Percentiles rank a stretch among this genome's conserved stretches.
These are phyloP conservation scores for Bryoglossum gracile DNA, from an alignment of 495 filamentous ascomycete genomes.

Conservation along the genomic window DNA sequence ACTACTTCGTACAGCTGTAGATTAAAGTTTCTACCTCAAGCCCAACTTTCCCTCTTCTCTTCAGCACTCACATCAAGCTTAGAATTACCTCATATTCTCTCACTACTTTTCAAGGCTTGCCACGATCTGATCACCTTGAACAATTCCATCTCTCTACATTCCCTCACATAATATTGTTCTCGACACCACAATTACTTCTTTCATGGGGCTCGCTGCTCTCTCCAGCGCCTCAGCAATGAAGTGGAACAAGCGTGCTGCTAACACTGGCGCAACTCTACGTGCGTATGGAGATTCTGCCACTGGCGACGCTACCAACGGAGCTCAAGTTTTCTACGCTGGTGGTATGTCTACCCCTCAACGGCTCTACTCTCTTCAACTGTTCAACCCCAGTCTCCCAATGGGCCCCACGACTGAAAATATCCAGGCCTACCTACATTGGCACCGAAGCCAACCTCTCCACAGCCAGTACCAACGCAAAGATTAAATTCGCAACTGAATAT, in stretches of 20 bases:
- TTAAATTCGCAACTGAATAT: neutral
- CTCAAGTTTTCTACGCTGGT: neutral
- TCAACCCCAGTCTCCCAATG: neutral
- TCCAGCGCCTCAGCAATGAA: neutral
- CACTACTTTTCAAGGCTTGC: too few relatives aligned
- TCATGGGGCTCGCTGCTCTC: neutral
- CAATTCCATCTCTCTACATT: too few relatives aligned
- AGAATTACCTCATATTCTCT: too few relatives aligned
- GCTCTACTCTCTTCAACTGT: neutral
- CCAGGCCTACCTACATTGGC: neutral
- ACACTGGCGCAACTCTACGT: neutral
- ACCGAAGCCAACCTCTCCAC: neutral
- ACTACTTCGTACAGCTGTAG: too few relatives aligned
- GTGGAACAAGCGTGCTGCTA: neutral
- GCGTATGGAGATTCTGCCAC: neutral
- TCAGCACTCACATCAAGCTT: too few relatives aligned
- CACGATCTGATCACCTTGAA: too few relatives aligned
- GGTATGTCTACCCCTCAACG: neutral
- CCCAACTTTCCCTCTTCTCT: too few relatives aligned
- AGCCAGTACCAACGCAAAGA: neutral
- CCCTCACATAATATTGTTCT: too few relatives aligned
- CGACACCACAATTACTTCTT: too few relatives aligned
- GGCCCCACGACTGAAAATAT: neutral
- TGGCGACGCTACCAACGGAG: neutral
- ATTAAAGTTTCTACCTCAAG: too few relatives aligned